Base-by-base conservation (phyloP, 1,284 basidiomycete genomes). In the Trichosporon sp. region DNA sequence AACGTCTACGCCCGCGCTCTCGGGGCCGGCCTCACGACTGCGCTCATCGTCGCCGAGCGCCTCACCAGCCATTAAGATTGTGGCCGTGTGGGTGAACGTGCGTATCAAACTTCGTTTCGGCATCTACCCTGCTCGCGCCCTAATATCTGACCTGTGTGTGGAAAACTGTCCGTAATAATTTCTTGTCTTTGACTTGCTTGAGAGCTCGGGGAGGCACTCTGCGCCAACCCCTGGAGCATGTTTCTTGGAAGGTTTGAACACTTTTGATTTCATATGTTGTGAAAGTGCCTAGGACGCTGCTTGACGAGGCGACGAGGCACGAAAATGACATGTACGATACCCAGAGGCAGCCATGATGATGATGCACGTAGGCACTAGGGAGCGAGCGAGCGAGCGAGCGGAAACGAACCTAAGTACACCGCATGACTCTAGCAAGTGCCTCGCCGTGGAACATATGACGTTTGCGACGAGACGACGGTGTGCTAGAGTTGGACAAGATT, bases 1-100 rank as follows among this genome's bases (percentile, higher is more conserved):
- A 77, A 80, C 68, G 51, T 76, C 1, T 77, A 80, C 56, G 79
- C 75, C n/a, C 73, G 82, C 29, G 81, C 78, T 1, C 73, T 83
- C 9, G 77, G 75, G 12, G 81, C 77, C 21, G 81, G 76, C 21
- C 70, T 83, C 15, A 65, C 79, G 15, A 75, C 76, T n/a, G 78
- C 72, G 15, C 72, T 82, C 42, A 69, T 82, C 7, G 32, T 81
- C 3, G 78, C 78, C n/a, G 74, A 81, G 62, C 75, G 77, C 29
- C 71, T 81, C 29, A n/a, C 56, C 29, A 18, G 13, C 56, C 27
- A 60, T 21, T 63, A 64, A 42, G 51, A 15, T n/a, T 13, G 34
- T 29, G 56, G n/a, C n/a, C n/a, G 44, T 18, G 21, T n/a, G 15
- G 23, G 32, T 32, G 2, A 35, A n/a, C 11, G 31, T 34, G 53